Conservation (phyloP, 148 eudicot genomes). For the Tetragonia tetragonoides region DNA sequence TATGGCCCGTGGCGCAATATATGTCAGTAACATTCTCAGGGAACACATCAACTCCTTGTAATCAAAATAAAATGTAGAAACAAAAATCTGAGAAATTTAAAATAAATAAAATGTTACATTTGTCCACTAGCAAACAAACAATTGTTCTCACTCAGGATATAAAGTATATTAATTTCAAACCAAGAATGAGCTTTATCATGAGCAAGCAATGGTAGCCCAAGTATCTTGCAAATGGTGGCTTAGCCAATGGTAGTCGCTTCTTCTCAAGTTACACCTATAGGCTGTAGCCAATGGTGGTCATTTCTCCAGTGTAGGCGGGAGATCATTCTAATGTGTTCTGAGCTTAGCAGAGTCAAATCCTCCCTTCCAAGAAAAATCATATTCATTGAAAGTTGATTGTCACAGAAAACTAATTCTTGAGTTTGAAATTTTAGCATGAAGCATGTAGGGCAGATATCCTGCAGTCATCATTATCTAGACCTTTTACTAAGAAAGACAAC, state of each 20-base stretch:
- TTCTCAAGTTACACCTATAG: background rate
- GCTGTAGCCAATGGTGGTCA: background rate
- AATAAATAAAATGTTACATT: background rate
- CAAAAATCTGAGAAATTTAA: background rate
- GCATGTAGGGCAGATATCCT: background rate
- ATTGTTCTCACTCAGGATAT: background rate
- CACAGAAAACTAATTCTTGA: no score
- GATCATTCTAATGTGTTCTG: background rate
- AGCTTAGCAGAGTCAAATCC: background rate
- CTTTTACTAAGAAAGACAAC: background rate
- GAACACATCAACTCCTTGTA: no score
- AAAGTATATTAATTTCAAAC: background rate
- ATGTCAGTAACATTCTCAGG: background rate
- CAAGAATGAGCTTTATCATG: background rate
- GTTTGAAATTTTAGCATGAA: no score
- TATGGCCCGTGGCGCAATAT: background rate
- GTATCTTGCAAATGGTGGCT: background rate
- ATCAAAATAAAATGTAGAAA: no score
- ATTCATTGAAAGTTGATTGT: no score
- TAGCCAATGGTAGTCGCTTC: background rate
- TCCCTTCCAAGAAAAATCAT: background rate
- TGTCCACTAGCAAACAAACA: background rate
- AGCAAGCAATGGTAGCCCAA: background rate
- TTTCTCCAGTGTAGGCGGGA: no score
- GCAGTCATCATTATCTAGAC: background rate